These are phyloP conservation scores for Diplodia seriata DNA, from an alignment of 2,329 filamentous ascomycete genomes.

Conservation along the genomic window DNA sequence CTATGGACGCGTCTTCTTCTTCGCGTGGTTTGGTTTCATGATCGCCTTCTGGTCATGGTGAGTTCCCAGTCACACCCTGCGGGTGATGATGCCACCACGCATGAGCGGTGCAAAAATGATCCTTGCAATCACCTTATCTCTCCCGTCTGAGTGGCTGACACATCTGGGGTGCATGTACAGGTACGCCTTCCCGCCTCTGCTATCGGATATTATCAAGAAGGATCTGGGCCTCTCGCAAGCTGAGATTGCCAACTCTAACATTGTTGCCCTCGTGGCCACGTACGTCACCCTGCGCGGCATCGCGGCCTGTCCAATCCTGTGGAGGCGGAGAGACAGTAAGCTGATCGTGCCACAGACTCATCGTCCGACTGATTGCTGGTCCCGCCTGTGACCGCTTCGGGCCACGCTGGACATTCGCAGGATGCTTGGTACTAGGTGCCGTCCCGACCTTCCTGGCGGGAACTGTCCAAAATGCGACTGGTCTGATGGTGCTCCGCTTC, in stretches of 20 bases:
- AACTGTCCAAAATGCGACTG: conserved; percentile 70
- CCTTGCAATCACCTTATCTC: conserved; percentile 10
- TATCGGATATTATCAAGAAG: conserved; percentile 77
- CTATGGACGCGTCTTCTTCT: conserved; percentile 89
- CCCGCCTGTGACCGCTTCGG: conserved; percentile 87
- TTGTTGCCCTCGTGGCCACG: conserved; percentile 71
- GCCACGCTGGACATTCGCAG: conserved; percentile 79
- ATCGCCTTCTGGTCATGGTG: conserved; percentile 84
- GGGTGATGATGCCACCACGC: conserved; percentile 29
- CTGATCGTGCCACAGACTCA: conserved; percentile 54
- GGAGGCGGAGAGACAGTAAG: conserved; percentile 39
- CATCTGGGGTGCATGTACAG: conserved; percentile 46
- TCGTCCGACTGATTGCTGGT: conserved; percentile 79
- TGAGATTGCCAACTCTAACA: conserved; percentile 88
- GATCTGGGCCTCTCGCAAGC: conserved; percentile 74
- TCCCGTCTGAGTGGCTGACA: conserved; percentile 11
- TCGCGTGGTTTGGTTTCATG: conserved; percentile 86
- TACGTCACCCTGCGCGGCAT: conserved; percentile 18
- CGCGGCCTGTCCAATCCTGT: not conserved
- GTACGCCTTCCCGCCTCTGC: conserved; percentile 89
- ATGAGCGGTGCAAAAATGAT: not conserved
- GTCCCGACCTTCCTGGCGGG: conserved; percentile 85
- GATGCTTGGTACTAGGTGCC: conserved; percentile 76
- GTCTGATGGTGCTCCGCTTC: conserved; percentile 77
- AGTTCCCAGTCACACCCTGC: conserved; percentile 35